phyloP scores from a whole-genome alignment of 1,139 yeast species.

The Magnusiomyces tetraspermus region DNA sequence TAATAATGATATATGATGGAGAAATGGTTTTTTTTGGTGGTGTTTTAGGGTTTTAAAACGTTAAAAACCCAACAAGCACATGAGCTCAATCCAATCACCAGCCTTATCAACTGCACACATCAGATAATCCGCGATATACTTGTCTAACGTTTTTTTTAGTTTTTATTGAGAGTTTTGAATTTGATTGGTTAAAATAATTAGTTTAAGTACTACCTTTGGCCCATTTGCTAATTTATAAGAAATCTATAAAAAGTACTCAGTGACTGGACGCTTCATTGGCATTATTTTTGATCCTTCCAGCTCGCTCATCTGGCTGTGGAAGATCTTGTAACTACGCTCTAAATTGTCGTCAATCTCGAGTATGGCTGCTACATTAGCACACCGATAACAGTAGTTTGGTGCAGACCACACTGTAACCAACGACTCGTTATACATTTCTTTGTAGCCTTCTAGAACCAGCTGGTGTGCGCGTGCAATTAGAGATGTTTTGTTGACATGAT shows the following conservation, averaged over 20 bases:
- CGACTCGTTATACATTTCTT: conserved; percentile 78
- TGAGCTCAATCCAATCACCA: too few relatives aligned
- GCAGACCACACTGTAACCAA: conserved; percentile 82
- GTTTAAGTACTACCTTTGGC: too few relatives aligned
- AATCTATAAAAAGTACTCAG: conserved; percentile 61
- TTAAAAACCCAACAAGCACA: too few relatives aligned
- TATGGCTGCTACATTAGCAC: conserved; percentile 93
- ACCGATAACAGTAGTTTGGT: conserved; percentile 86
- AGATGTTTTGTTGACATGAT: conserved; percentile 67
- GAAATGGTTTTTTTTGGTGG: too few relatives aligned
- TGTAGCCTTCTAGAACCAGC: conserved; percentile 91
- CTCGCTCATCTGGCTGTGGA: conserved; percentile 71
- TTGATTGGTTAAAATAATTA: too few relatives aligned
- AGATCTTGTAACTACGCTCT: conserved; percentile 65
- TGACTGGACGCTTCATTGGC: conserved; percentile 63
- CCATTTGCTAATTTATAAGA: too few relatives aligned
- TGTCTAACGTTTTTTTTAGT: too few relatives aligned
- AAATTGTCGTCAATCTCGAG: conserved; percentile 66
- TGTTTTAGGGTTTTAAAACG: too few relatives aligned
- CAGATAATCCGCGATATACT: too few relatives aligned
- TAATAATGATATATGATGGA: too few relatives aligned
- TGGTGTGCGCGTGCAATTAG: conserved; percentile 96
- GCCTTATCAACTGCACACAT: too few relatives aligned
- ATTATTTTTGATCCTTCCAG: conserved; percentile 41
- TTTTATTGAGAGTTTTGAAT: too few relatives aligned